Conservation (phyloP, 768 basidiomycete species). For the Amanita rubescens region DNA sequence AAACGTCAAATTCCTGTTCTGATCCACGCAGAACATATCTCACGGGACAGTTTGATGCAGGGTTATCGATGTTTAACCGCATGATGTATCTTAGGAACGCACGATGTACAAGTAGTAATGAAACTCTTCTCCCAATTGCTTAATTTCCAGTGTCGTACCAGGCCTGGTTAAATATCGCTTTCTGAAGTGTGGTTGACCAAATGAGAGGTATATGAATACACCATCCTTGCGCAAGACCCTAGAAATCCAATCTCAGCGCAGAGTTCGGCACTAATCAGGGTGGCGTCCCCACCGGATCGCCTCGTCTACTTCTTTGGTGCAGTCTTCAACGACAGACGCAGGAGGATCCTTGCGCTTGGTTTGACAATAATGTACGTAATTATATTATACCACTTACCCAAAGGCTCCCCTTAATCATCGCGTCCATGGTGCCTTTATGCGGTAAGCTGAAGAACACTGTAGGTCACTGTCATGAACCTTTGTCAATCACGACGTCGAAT, state of each 20-base stretch:
- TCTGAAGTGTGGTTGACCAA: conserved; percentile 88
- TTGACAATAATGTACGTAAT: not conserved
- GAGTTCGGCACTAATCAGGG: not conserved
- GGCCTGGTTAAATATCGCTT: conserved; percentile 52
- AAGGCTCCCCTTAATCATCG: conserved; percentile 83
- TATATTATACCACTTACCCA: conserved; percentile 45
- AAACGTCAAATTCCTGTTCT: conserved; percentile 93
- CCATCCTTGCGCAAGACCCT: conserved; percentile 62
- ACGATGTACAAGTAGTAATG: conserved; percentile 79
- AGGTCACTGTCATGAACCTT: conserved; percentile 33
- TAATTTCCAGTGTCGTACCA: conserved; percentile 56
- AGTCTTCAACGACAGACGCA: conserved; percentile 59
- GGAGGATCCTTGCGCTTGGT: conserved; percentile 54
- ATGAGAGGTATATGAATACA: conserved; percentile 72
- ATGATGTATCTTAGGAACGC: conserved; percentile 26
- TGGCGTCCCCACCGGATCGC: conserved; percentile 46
- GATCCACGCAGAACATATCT: conserved; percentile 10
- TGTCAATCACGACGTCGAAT: conserved; percentile 82
- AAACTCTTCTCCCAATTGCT: conserved; percentile 69
- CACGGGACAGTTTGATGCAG: not conserved
- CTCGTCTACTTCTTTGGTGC: conserved; percentile 71
- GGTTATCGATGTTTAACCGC: not conserved
- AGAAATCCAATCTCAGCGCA: not conserved
- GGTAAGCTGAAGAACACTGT: not conserved
- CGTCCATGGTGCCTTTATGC: conserved; percentile 68